Percentiles rank a stretch among this genome's conserved stretches.
These are phyloP conservation scores for Geotrichum australiense DNA, from an alignment of 1,139 yeast species.

Conservation along the genomic window DNA sequence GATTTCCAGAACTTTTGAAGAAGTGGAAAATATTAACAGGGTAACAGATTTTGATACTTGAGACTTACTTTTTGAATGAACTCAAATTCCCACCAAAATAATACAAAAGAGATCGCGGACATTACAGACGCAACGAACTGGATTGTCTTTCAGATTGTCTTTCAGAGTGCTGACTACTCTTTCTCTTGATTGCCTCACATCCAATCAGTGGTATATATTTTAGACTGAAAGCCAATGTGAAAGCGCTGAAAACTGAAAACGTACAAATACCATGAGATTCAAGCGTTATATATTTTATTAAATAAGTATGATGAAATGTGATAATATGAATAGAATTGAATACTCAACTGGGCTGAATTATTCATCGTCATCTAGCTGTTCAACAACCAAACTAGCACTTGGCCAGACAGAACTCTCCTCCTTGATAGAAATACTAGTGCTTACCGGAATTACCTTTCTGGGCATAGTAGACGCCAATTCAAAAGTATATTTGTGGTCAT, in stretches of 20 bases:
- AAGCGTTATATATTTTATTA: no score
- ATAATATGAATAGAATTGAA: neutral
- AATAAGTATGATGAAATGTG: neutral
- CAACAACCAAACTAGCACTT: constrained; percentile 53
- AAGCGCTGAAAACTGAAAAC: neutral
- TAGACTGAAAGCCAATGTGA: neutral
- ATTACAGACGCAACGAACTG: no score
- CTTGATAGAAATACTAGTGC: constrained; percentile 30
- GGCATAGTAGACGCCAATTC: constrained; percentile 52
- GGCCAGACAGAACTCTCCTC: constrained; percentile 49
- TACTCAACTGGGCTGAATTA: constrained; percentile 31
- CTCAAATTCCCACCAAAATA: no score
- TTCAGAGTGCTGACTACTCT: no score
- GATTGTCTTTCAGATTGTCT: no score
- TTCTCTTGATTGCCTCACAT: no score
- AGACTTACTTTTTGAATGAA: no score
- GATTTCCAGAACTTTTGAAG: neutral
- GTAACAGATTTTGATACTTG: constrained; percentile 8
- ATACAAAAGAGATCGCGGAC: no score
- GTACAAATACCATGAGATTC: no score
- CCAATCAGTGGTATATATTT: no score
- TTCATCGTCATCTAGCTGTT: constrained; percentile 34
- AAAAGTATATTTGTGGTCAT: constrained; percentile 42
- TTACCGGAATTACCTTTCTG: constrained; percentile 39
- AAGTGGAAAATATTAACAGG: constrained; percentile 7